phyloP scores from a whole-genome alignment of 352 stramenopile genomes.

The Pythium oligandrum region DNA sequence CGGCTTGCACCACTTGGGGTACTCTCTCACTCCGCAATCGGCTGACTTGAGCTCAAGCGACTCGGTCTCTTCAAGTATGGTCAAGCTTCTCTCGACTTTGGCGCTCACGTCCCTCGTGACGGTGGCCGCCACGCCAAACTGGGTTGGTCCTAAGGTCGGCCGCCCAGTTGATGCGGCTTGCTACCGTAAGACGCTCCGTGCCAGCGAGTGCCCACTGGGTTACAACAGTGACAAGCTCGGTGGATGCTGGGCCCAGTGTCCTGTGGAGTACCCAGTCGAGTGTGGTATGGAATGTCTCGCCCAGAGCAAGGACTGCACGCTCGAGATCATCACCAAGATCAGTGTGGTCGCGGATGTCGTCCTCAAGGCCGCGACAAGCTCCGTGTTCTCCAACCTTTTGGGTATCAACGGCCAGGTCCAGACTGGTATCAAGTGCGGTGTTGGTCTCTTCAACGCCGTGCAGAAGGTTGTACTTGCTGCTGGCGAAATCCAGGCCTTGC shows the following conservation, averaged over 20 bases:
- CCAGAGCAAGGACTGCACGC: constrained; percentile 31
- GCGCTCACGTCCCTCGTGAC: too few relatives aligned
- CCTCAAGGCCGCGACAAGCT: constrained; percentile 43
- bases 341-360: not conserved
- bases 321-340: constrained; percentile 12
- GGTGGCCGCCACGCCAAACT: constrained; percentile 3
- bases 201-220: constrained; percentile 14
- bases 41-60: too few relatives aligned
- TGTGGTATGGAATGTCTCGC: constrained; percentile 33
- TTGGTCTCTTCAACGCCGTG: constrained; percentile 40
- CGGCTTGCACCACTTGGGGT: too few relatives aligned
- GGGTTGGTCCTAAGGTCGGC: constrained; percentile 17
- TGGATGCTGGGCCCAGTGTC: constrained; percentile 11
- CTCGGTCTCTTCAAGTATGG: too few relatives aligned
- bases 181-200: constrained; percentile 21
- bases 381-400: constrained; percentile 45
- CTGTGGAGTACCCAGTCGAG: constrained; percentile 28
- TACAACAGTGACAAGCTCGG: constrained; percentile 9
- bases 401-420: constrained; percentile 33
- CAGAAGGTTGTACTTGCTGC: constrained; percentile 29
- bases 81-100: too few relatives aligned
- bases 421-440: constrained; percentile 39
- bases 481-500: constrained; percentile 2
- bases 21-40: too few relatives aligned
- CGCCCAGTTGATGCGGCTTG: constrained; percentile 13